A percentile compares a stretch with the other conserved stretches of the same genome.
These are phyloP conservation scores for Penicillium turbatum DNA, from an alignment of 495 filamentous ascomycete species.

Conservation along the genomic window DNA sequence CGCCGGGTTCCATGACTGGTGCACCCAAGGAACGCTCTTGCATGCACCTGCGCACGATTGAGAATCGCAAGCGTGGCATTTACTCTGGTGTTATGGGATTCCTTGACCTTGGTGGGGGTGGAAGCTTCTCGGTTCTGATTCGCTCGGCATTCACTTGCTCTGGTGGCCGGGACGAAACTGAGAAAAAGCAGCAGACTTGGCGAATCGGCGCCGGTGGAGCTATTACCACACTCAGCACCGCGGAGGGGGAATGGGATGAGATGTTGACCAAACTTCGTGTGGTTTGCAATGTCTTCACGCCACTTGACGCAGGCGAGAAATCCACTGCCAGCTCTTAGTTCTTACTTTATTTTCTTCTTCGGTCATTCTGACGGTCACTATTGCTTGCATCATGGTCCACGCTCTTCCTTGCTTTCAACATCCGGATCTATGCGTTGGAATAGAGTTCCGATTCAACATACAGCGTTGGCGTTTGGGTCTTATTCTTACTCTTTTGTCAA, in stretches of 20 bases:
- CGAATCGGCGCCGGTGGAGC: slow-evolving; percentile 84
- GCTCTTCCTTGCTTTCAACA: slow-evolving; percentile 31
- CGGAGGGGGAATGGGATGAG: slow-evolving; percentile 81
- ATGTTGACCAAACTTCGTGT: slow-evolving; percentile 79
- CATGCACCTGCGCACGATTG: slow-evolving; percentile 68
- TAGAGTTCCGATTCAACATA: slow-evolving; percentile 34
- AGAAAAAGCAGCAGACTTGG: slow-evolving; percentile 57
- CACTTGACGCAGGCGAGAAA: slow-evolving; percentile 11
- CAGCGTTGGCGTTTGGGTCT: slow-evolving; percentile 25
- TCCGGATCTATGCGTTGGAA: slow-evolving; percentile 16
- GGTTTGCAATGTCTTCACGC: slow-evolving; percentile 51
- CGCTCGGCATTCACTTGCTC: slow-evolving; percentile 65
- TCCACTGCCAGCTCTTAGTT: background rate
- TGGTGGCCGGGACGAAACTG: slow-evolving; percentile 40
- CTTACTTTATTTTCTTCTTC: no score
- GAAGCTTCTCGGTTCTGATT: slow-evolving; percentile 86
- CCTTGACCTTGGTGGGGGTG: slow-evolving; percentile 76
- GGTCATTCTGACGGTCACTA: background rate
- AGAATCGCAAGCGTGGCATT: slow-evolving; percentile 62
- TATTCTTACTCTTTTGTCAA: background rate
- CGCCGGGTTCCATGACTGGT: slow-evolving; percentile 92
- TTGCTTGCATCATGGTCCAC: slow-evolving; percentile 10
- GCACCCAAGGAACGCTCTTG: slow-evolving; percentile 89
- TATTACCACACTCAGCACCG: slow-evolving; percentile 72
- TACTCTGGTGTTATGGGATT: slow-evolving; percentile 91